Evolutionary conservation across 106 monocot genomes (phyloP), one percentile per base, ranked within the genome.

Genomic region (Dendrobium huoshanense): DNA sequence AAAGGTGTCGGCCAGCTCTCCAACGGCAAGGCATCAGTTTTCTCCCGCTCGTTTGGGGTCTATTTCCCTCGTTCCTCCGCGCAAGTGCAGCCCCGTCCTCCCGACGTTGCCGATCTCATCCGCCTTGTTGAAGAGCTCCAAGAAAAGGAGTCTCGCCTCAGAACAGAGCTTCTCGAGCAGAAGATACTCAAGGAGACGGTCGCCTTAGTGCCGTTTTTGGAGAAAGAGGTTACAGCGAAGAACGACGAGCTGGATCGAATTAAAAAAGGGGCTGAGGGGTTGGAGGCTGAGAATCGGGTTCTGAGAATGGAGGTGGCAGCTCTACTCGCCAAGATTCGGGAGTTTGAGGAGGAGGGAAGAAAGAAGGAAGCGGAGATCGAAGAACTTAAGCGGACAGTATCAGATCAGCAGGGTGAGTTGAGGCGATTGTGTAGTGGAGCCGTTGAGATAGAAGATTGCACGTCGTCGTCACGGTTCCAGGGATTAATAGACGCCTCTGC

Each of bases 111-210:
- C 29, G 94, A 95, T 55, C 91, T 98, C 20, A 80, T 95, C 54
- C 90, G 88, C 72, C 83, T 95, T 33, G 87, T 98, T 18, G 91
- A 95, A 75, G 89, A 93, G 55, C 92, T 98, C 48, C 94, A 86
- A 73, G 97, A 97, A 82, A 83, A 65, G 43, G 98, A 95, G 83
- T 95, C 92, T 42, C 87, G 89, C 11, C 89, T 98, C 49, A 82
- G 85, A 41, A 90, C 88, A 17, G 85, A 98, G 92, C 81, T 98
- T 20, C 85, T 98, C 20, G 97, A 98, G 90, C 92, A 98, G 80
- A 98, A 98, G 81, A 81, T 98, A 20, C 84, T 95, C 29, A 92
- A 85, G 80, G 98, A 98, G 84, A 95, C 98, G 19, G 92, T 88
- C 59, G 84, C 92, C 75, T 86, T 98, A 31, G 98, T 98, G 0